Evolutionary conservation across 176 grass and related monocot species (phyloP).

Genomic region (Themeda triandra): DNA sequence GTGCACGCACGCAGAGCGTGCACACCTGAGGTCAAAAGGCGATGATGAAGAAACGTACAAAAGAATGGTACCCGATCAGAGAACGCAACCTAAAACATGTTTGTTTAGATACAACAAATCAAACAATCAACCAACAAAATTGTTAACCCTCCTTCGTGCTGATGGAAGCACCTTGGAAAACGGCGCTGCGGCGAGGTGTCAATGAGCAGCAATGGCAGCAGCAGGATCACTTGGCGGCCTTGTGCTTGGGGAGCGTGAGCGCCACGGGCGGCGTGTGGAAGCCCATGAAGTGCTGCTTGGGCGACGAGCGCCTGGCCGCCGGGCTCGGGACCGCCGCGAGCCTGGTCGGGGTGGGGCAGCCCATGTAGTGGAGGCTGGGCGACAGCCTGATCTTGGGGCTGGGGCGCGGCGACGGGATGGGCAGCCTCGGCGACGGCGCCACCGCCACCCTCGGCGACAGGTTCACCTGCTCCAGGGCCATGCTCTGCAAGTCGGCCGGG

Average conservation of each 20-base stretch:
- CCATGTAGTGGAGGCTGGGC: constrained; percentile 74
- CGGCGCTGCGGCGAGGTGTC: neutral
- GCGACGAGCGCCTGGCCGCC: constrained; percentile 17
- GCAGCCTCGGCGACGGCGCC: constrained; percentile 60
- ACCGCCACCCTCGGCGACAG: constrained; percentile 66
- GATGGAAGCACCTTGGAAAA: constrained; percentile 1
- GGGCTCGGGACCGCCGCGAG: constrained; percentile 33
- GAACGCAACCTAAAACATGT: neutral
- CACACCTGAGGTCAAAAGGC: constrained; percentile 24
- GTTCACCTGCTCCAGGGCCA: constrained; percentile 88
- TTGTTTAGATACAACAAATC: neutral
- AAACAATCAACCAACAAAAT: neutral
- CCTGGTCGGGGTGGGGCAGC: constrained; percentile 49
- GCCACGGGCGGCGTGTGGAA: constrained; percentile 56
- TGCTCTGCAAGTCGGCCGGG: constrained; percentile 68
- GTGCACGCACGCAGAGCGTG: neutral
- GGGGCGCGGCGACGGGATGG: constrained; percentile 77
- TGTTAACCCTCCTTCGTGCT: constrained; percentile 11
- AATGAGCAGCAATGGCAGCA: neutral
- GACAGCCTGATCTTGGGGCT: constrained; percentile 71
- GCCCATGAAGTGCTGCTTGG: constrained; percentile 49
- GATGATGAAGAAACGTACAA: constrained; percentile 14
- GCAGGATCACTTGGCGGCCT: constrained; percentile 45
- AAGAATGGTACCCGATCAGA: constrained; percentile 40
- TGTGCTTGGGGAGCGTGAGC: constrained; percentile 65